phyloP scores from a whole-genome alignment of 2,329 filamentous ascomycete species.

The Alternaria metachromatica region DNA sequence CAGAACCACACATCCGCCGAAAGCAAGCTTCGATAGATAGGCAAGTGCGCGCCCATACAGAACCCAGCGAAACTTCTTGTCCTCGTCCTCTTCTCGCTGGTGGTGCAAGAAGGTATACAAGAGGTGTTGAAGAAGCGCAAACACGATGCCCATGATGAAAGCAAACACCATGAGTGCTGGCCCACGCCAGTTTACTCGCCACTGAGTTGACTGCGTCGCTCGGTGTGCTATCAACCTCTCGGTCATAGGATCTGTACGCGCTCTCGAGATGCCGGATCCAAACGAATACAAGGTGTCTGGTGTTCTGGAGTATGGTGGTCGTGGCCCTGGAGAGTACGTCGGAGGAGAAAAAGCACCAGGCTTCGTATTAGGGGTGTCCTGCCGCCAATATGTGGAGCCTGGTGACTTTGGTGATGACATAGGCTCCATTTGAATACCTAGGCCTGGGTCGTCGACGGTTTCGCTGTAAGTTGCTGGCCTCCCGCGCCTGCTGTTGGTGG shows the following conservation, averaged over 20 bases:
- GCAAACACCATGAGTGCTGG: conserved; percentile 34
- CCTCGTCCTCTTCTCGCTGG: conserved; percentile 27
- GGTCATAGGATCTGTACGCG: conserved; percentile 39
- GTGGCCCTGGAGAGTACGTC: conserved; percentile 10
- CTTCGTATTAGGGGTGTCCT: conserved; percentile 20
- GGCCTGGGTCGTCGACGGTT: conserved; percentile 26
- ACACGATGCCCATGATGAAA: conserved; percentile 36
- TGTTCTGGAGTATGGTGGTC: conserved; percentile 24
- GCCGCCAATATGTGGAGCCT: conserved; percentile 23
- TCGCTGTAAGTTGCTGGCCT: conserved; percentile 26
- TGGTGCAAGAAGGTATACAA: conserved; percentile 42
- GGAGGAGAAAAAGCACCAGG: conserved; percentile 27
- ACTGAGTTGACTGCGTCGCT: conserved; percentile 39
- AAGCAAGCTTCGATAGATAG: conserved; percentile 44
- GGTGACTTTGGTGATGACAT: conserved; percentile 32
- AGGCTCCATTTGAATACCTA: conserved; percentile 37
- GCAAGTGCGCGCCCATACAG: conserved; percentile 46
- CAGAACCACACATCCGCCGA: conserved; percentile 40
- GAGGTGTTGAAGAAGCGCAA: conserved; percentile 42
- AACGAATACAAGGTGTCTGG: conserved; percentile 30
- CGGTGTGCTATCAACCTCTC: conserved; percentile 40
- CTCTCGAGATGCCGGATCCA: conserved; percentile 26
- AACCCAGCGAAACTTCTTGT: conserved; percentile 41
- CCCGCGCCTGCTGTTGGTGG: conserved; percentile 10
- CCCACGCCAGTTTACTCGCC: conserved; percentile 48